A percentile compares a stretch with the other conserved stretches of the same genome.
phyloP scores from a whole-genome alignment of 164 flowering plant genomes.

The Chloranthus sessilifolius region DNA sequence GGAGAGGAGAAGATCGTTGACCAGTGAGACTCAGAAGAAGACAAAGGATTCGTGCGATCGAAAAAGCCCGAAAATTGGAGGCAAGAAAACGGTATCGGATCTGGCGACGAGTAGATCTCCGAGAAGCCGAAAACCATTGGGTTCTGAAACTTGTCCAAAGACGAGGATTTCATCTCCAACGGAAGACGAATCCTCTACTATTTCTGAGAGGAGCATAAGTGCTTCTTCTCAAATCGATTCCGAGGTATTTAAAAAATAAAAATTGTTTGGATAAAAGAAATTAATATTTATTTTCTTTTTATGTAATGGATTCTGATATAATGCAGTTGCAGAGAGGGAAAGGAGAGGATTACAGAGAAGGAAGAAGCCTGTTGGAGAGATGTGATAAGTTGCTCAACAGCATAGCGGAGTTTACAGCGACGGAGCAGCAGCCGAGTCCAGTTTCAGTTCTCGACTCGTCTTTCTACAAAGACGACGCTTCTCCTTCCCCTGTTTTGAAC shows the following conservation, averaged over 20 bases:
- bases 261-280: not conserved
- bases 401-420: slow-evolving; percentile 65
- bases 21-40: slow-evolving; percentile 39
- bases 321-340: slow-evolving; percentile 36
- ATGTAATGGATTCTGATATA: not conserved
- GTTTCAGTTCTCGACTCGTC: slow-evolving; percentile 91
- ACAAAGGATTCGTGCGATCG: slow-evolving; percentile 30
- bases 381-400: slow-evolving; percentile 84
- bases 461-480: slow-evolving; percentile 67
- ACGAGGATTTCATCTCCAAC: slow-evolving; percentile 13
- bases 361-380: slow-evolving; percentile 65
- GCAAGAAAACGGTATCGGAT: slow-evolving; percentile 31
- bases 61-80: slow-evolving; percentile 33
- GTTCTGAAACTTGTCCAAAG: slow-evolving; percentile 7
- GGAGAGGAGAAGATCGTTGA: slow-evolving; percentile 28
- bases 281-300: not conserved
- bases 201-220: slow-evolving; percentile 52
- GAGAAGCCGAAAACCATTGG: slow-evolving; percentile 29
- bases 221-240: slow-evolving; percentile 52
- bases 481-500: slow-evolving; percentile 74
- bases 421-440: slow-evolving; percentile 85
- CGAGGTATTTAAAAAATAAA: slow-evolving; percentile 37
- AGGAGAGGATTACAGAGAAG: slow-evolving; percentile 53
- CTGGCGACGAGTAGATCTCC: slow-evolving; percentile 40
- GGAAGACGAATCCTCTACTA: slow-evolving; percentile 41